Evolutionary conservation across 306 rosid species (phyloP), one percentile per base, ranked within the genome.

Genomic region (Spatholobus suberectus): DNA sequence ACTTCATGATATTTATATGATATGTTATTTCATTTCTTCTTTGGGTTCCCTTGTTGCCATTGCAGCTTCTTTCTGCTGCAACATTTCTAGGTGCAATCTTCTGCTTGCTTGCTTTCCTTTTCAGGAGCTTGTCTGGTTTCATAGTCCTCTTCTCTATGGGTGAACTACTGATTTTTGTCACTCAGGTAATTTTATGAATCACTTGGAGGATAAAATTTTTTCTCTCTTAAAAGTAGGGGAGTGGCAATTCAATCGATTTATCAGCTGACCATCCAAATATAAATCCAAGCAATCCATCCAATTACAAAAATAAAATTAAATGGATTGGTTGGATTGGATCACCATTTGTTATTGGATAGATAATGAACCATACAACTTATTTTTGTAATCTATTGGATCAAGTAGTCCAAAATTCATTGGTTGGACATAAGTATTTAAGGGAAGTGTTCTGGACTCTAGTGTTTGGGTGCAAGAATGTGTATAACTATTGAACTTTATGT

Each of bases 21-120:
- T 47, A 35, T 70, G 70, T 35, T 62, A 27, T 84, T 73, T 61
- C 68, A 47, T 63, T 41, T 78, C 73, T 82, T 51, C 37, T 71
- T 77, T 84, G 49, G 81, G 38, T 80, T 78, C 68, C 40, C 69
- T 65, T 66, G 68, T 84, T 78, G 69, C 70, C 80, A 37, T 74
- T 83, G 88, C 94, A 95, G 98, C 90, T 96, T 89, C 97, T 93
- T 82, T 84, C 91, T 79, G 97, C 75, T 77, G 90, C 98, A 70
- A 96, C 98, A 18, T 81, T 96, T 81, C 83, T 93, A 15, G 99
- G 99, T 29, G 97, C 97, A 69, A 84, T 87, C 78, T 90, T 92
- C 86, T 96, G 98, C 87, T 89, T 96, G 67, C 52, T 89, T 51
- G 97, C 99, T 59, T 96, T 96, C 77, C 92, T 90, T 83, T 81